Evolutionary conservation across 257 asterid genomes (phyloP).

Genomic region (Solanum tarapatanum): DNA sequence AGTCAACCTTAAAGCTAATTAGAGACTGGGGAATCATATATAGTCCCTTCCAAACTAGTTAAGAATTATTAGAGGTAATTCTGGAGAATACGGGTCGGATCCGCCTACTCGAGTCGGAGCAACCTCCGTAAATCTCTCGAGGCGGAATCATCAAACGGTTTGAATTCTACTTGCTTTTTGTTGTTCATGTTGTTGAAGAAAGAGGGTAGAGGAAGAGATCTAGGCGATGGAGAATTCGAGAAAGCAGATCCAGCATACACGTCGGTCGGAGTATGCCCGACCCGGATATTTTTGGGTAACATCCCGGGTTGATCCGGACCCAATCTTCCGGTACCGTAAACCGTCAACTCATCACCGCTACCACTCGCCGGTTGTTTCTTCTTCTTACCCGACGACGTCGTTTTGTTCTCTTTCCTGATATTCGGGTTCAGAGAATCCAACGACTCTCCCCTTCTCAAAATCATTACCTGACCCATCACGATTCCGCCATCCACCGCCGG

Average conservation of each 20-base stretch:
- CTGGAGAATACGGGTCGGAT: background rate
- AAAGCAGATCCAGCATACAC: constrained; percentile 66
- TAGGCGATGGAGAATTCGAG: constrained; percentile 57
- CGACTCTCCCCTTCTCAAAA: constrained; percentile 34
- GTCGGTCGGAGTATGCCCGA: constrained; percentile 14
- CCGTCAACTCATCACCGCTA: constrained; percentile 28
- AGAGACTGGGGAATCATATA: background rate
- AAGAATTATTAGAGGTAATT: background rate
- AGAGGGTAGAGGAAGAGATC: constrained; percentile 56
- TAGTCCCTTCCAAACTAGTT: background rate
- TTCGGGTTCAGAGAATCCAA: constrained; percentile 32
- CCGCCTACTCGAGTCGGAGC: constrained; percentile 22
- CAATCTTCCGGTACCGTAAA: constrained; percentile 12
- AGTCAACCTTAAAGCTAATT: background rate
- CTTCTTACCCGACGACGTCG: background rate
- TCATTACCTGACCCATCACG: constrained; percentile 1
- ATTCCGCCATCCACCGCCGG: background rate
- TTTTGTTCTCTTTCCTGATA: constrained; percentile 6
- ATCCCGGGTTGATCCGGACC: constrained; percentile 34
- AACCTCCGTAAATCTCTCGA: constrained; percentile 31
- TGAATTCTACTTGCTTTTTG: constrained; percentile 7
- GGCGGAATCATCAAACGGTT: constrained; percentile 40
- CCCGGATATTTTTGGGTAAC: constrained; percentile 32
- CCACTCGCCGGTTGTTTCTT: constrained; percentile 1
- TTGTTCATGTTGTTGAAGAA: constrained; percentile 31